Evolutionary conservation across 352 stramenopile species (phyloP).

Genomic region (Aphanomyces invadans): DNA sequence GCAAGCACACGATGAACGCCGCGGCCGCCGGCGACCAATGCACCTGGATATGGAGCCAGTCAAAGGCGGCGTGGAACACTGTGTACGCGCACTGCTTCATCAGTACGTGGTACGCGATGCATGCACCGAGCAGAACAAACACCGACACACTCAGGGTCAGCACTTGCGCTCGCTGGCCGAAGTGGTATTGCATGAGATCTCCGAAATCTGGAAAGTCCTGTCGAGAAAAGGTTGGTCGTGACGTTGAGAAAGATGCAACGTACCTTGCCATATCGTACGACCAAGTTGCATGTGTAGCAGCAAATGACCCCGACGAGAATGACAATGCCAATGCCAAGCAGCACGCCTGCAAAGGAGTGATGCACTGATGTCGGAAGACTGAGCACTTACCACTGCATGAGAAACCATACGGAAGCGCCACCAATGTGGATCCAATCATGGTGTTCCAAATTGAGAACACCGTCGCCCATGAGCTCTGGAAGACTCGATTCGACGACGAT

Average conservation of each 20-base stretch:
- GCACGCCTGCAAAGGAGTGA: neutral
- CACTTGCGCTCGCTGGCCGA: conserved; percentile 4
- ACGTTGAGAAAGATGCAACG: neutral
- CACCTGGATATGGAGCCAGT: neutral
- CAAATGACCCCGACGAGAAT: conserved; percentile 22
- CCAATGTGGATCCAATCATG: conserved; percentile 27
- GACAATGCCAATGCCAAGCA: conserved; percentile 22
- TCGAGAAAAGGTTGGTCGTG: neutral
- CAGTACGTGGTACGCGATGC: conserved; percentile 26
- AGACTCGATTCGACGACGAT: neutral
- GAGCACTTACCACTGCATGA: conserved; percentile 11
- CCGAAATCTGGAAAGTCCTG: conserved; percentile 23
- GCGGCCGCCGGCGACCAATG: conserved; percentile 10
- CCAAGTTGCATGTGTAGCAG: conserved; percentile 25
- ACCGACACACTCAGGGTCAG: conserved; percentile 4
- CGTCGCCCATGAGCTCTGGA: conserved; percentile 18
- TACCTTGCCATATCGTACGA: conserved; percentile 22
- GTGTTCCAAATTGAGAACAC: conserved; percentile 28
- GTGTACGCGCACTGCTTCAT: conserved; percentile 26
- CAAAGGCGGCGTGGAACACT: neutral
- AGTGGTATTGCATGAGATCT: conserved; percentile 16
- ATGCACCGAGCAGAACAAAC: conserved; percentile 23
- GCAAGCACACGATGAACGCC: neutral
- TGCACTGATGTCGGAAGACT: neutral
- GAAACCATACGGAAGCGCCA: conserved; percentile 23